phyloP scores from a whole-genome alignment of 2,329 filamentous ascomycete species.

The Botrytis fabae region DNA sequence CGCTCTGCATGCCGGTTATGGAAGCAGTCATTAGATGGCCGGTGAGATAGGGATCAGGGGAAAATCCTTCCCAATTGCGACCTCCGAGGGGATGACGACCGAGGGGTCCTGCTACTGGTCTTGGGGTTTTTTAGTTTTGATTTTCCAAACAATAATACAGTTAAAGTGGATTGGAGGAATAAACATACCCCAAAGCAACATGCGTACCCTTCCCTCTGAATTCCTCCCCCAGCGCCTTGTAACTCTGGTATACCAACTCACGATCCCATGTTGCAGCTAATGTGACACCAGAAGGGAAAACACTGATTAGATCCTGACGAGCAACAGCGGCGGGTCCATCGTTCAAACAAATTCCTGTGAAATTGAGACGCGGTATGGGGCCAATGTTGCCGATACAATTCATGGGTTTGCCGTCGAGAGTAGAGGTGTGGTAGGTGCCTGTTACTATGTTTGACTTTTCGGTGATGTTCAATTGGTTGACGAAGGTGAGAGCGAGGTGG shows the following conservation, averaged over 20 bases:
- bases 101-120: slow-evolving; percentile 60
- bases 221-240: slow-evolving; percentile 72
- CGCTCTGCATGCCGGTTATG: slow-evolving; percentile 64
- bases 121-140: slow-evolving; percentile 3
- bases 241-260: slow-evolving; percentile 65
- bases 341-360: slow-evolving; percentile 27
- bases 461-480: background rate
- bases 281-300: slow-evolving; percentile 70
- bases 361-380: slow-evolving; percentile 26
- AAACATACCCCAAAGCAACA: slow-evolving; percentile 58
- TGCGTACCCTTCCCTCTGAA: slow-evolving; percentile 77
- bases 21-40: slow-evolving; percentile 24
- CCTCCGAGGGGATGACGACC: slow-evolving; percentile 66
- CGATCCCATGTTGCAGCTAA: slow-evolving; percentile 77
- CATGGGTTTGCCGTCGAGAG: background rate
- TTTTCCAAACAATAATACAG: background rate
- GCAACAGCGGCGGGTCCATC: slow-evolving; percentile 29
- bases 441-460: background rate
- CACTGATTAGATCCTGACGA: slow-evolving; percentile 48
- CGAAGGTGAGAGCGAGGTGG: background rate
- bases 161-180: background rate
- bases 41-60: slow-evolving; percentile 34
- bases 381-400: slow-evolving; percentile 30
- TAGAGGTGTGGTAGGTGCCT: background rate
- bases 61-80: slow-evolving; percentile 62